Conservation (phyloP, 2,329 filamentous ascomycete species). For the Aspergillus nomiae region DNA sequence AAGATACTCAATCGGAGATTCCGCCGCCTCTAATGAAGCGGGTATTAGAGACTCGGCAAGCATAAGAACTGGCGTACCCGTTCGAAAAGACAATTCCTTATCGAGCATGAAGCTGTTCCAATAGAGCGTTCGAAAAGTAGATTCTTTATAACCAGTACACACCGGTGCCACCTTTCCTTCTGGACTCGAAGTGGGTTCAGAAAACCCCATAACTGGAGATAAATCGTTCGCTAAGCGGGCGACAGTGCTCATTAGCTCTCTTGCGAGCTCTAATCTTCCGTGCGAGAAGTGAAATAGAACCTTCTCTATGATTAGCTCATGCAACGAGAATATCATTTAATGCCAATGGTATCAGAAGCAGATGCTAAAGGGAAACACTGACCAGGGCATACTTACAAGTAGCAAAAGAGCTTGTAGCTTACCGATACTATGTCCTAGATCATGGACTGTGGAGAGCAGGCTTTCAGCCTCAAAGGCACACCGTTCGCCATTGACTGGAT, state of each 20-base stretch:
- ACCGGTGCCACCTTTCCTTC: background rate
- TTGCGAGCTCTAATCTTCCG: background rate
- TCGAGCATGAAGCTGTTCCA: background rate
- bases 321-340: background rate
- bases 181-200: background rate
- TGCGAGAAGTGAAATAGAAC: background rate
- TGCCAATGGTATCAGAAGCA: background rate
- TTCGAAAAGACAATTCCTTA: background rate
- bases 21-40: background rate
- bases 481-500: background rate
- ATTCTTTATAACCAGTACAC: background rate
- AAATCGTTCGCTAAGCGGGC: background rate
- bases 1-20: background rate
- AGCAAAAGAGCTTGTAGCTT: background rate
- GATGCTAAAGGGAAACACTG: background rate
- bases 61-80: background rate
- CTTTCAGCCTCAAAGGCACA: background rate
- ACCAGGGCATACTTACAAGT: background rate
- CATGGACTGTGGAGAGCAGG: background rate
- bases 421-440: background rate
- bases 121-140: background rate
- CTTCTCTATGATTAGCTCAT: background rate
- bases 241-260: background rate
- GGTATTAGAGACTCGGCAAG: background rate
- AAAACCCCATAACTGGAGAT: background rate